Base-by-base conservation (phyloP, 2,329 filamentous ascomycete genomes). In the Lasiodiplodia hormozganensis region DNA sequence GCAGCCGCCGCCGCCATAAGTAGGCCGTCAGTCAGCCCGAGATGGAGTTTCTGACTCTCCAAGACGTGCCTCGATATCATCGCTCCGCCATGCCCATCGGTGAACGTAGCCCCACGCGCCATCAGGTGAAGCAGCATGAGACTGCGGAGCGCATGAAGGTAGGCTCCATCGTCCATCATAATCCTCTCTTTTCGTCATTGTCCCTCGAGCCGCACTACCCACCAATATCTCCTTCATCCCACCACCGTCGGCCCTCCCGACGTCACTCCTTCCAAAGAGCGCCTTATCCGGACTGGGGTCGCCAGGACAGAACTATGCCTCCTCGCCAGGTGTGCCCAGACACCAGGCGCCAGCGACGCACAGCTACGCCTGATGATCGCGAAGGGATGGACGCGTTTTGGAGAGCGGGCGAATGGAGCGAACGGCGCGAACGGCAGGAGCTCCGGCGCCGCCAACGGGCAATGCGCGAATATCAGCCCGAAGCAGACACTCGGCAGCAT, bases 41-140 rank as follows among this genome's bases (percentile, higher is more conserved):
- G 28, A 79, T 79, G 77, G 77, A 79, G 73, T 79, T 77, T 70
- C 76, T 79, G 62, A 77, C 77, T 21, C 74, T 79, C n/a, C 76
- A 78, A 71, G 77, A 79, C 74, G 73, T 78, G 70, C 77, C 77
- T 34, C 47, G 58, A 12, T 64, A 57, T 53, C 53, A 67, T 38
- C 54, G 54, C 53, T 34, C 52, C 36, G 40, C 40, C 28, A 67
- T 67, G 65, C 11, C 53, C 4, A 38, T 38, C 40, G 25, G 31
- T 21, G 34, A 52, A 7, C 18, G 25, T 34, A 34, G 47, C 51
- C 56, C 38, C 36, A 18, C 23, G 21, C 49, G 18, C 57, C 49
- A 25, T 34, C 47, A 34, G 3, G 43, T 40, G 66, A 54, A 38
- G 18, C 52, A 23, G 23, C 40, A 54, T 28, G 65, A 67, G 18